Conservation (phyloP, 129 eudicot species). For the Scalesia atractyloides region DNA sequence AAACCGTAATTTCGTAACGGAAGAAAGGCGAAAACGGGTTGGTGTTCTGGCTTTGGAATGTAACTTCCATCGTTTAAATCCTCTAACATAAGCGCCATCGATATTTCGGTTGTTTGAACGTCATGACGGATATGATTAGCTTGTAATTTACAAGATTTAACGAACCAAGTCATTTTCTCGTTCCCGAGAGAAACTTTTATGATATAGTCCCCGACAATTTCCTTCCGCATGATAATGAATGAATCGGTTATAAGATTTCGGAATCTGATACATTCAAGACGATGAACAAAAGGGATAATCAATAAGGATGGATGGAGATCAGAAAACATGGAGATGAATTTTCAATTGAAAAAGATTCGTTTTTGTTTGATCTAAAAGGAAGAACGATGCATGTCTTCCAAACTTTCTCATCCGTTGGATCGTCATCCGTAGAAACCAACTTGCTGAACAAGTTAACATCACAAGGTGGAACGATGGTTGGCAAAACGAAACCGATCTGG, state of each 20-base stretch:
- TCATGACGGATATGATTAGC: slow-evolving; percentile 52
- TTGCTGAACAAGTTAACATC: slow-evolving; percentile 45
- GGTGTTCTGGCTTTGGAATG: slow-evolving; percentile 54
- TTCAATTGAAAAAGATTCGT: slow-evolving; percentile 42
- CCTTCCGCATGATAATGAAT: slow-evolving; percentile 60
- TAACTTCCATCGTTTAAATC: slow-evolving; percentile 46
- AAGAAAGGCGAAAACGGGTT: slow-evolving; percentile 84
- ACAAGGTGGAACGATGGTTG: slow-evolving; percentile 71
- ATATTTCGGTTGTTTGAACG: slow-evolving; percentile 69
- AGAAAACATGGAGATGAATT: slow-evolving; percentile 67
- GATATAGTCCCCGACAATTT: slow-evolving; percentile 59
- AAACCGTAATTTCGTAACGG: slow-evolving; percentile 76
- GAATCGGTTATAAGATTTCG: slow-evolving; percentile 54
- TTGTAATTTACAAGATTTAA: slow-evolving; percentile 53
- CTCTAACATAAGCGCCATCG: slow-evolving; percentile 69
- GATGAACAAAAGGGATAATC: slow-evolving; percentile 83
- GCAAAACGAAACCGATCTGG: slow-evolving; percentile 85
- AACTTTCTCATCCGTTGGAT: slow-evolving; percentile 25
- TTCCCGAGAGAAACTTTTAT: slow-evolving; percentile 63
- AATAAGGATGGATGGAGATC: slow-evolving; percentile 85
- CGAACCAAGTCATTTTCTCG: slow-evolving; percentile 67
- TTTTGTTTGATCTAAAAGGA: slow-evolving; percentile 59
- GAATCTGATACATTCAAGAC: slow-evolving; percentile 65
- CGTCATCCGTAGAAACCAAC: slow-evolving; percentile 41
- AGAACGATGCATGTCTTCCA: slow-evolving; percentile 83